A percentile compares a stretch with the other conserved stretches of the same genome.
phyloP scores from a whole-genome alignment of 148 eudicot species.

The Vaccinium darrowii region DNA sequence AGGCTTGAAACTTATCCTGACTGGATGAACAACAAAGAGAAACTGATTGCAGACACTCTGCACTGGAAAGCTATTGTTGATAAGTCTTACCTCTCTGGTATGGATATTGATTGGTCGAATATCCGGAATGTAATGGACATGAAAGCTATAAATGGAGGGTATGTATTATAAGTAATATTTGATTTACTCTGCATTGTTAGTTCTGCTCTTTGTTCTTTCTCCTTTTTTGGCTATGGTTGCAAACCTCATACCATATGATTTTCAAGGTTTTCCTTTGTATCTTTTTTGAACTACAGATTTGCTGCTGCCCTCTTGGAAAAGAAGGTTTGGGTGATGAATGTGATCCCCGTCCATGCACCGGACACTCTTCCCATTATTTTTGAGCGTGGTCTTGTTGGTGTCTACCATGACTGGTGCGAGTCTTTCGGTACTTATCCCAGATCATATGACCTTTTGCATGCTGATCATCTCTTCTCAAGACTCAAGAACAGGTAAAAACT shows the following conservation, averaged over 20 bases:
- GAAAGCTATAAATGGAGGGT: constrained; percentile 97
- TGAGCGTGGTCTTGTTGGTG: constrained; percentile 88
- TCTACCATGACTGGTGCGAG: constrained; percentile 98
- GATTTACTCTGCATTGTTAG: background rate
- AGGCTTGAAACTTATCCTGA: constrained; percentile 90
- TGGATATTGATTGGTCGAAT: constrained; percentile 85
- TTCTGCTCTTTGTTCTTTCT: background rate
- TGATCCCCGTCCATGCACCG: constrained; percentile 86
- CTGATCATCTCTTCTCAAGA: constrained; percentile 94
- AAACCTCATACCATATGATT: background rate
- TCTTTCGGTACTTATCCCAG: constrained; percentile 94
- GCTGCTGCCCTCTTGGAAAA: constrained; percentile 86
- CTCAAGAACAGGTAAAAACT: constrained; percentile 71
- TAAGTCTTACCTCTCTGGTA: constrained; percentile 75
- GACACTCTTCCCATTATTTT: constrained; percentile 88
- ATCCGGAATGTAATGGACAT: constrained; percentile 95
- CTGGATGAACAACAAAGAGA: constrained; percentile 80
- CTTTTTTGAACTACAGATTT: constrained; percentile 48
- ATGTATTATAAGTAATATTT: constrained; percentile 12
- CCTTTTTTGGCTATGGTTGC: background rate
- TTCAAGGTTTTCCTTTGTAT: background rate
- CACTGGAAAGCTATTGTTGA: constrained; percentile 86
- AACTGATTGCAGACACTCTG: constrained; percentile 64
- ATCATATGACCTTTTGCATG: constrained; percentile 92
- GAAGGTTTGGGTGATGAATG: constrained; percentile 96